A percentile compares a stretch with the other conserved stretches of the same genome.
These are phyloP conservation scores for Orbilia brochopaga DNA, from an alignment of 2,329 filamentous ascomycete genomes.

Conservation along the genomic window DNA sequence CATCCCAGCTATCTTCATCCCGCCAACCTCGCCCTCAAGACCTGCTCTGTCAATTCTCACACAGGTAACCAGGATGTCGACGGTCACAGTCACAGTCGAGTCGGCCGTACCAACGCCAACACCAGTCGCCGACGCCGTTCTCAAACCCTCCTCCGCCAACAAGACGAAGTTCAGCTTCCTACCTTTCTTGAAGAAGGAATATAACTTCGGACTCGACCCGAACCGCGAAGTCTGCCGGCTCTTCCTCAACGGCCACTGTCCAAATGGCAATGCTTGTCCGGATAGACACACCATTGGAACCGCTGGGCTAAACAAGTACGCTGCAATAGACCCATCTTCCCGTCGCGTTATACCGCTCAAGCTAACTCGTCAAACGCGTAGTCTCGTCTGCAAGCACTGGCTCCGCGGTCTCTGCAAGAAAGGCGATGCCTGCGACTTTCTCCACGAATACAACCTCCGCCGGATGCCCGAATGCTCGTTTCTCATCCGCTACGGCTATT, in stretches of 20 bases:
- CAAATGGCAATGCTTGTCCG: constrained; percentile 79
- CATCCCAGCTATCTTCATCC: background rate
- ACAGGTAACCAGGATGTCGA: constrained; percentile 7
- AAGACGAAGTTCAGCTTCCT: constrained; percentile 77
- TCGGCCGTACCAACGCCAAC: constrained; percentile 12
- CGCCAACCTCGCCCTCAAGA: background rate
- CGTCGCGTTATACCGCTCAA: background rate
- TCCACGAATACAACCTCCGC: constrained; percentile 97
- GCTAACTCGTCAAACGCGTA: constrained; percentile 49
- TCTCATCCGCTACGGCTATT: constrained; percentile 90
- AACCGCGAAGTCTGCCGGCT: constrained; percentile 83
- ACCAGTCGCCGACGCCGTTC: constrained; percentile 34
- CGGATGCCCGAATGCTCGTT: constrained; percentile 99
- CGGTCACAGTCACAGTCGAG: background rate
- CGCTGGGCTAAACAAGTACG: constrained; percentile 70
- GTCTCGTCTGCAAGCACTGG: constrained; percentile 97
- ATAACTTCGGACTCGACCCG: constrained; percentile 80
- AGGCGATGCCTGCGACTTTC: constrained; percentile 92
- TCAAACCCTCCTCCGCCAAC: constrained; percentile 39
- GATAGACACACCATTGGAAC: constrained; percentile 72
- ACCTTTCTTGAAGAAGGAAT: constrained; percentile 80
- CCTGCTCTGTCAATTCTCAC: constrained; percentile 9
- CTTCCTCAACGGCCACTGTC: constrained; percentile 84
- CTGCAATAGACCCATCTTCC: background rate
- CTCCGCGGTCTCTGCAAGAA: constrained; percentile 97